These are phyloP conservation scores for Aspergillus uvarum DNA, from an alignment of 2,329 filamentous ascomycete species.

Conservation along the genomic window DNA sequence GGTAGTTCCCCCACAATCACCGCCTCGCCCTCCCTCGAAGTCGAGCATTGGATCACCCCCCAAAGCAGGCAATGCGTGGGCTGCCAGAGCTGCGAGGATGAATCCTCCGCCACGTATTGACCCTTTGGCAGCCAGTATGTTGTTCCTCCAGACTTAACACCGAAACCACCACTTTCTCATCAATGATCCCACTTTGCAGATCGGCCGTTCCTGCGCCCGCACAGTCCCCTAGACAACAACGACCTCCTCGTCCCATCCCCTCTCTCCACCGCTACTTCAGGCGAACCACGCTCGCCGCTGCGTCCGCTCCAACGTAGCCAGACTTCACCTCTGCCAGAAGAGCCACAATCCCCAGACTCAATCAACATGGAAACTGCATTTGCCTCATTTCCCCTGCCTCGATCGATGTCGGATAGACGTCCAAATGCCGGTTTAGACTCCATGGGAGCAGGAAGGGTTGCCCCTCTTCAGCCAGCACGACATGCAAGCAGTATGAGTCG, in stretches of 20 bases:
- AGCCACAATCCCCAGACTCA: constrained; percentile 48
- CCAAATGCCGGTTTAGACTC: constrained; percentile 24
- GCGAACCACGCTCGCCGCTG: constrained; percentile 44
- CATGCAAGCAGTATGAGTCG: constrained; percentile 10
- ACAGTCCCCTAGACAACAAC: constrained; percentile 61
- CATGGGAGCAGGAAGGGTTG: constrained; percentile 21
- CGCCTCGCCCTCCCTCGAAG: constrained; percentile 30
- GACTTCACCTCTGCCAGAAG: constrained; percentile 39
- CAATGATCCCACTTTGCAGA: constrained; percentile 29
- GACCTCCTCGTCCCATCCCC: constrained; percentile 65
- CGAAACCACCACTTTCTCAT: neutral
- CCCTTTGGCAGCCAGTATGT: constrained; percentile 59
- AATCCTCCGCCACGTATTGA: constrained; percentile 57
- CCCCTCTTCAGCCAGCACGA: constrained; percentile 20
- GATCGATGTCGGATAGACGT: constrained; percentile 26
- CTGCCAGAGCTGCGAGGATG: constrained; percentile 46
- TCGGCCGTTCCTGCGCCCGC: constrained; percentile 46
- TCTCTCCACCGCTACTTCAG: constrained; percentile 51
- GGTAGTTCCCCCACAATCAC: constrained; percentile 13
- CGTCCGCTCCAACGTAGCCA: constrained; percentile 38
- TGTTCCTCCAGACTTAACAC: neutral
- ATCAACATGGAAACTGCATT: constrained; percentile 54
- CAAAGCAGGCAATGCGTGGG: constrained; percentile 21
- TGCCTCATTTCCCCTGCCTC: constrained; percentile 52
- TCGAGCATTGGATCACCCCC: constrained; percentile 27